Evolutionary conservation across 2,329 filamentous ascomycete genomes (phyloP).

Genomic region (Exophiala xenobiotica): DNA sequence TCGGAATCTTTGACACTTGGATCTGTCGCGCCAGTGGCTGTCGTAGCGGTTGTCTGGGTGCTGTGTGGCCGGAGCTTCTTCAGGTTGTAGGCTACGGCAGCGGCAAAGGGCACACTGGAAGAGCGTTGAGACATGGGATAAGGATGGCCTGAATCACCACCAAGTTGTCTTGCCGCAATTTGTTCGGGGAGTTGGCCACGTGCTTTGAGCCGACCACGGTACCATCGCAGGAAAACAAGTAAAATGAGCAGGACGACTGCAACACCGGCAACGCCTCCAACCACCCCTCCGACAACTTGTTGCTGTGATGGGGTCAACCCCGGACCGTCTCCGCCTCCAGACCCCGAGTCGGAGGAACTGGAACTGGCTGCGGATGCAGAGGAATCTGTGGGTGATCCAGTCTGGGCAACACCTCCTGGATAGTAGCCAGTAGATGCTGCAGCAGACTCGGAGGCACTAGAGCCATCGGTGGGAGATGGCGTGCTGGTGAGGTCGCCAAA

Average conservation of each 20-base stretch:
- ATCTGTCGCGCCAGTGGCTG: conserved; percentile 34
- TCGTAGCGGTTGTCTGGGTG: conserved; percentile 37
- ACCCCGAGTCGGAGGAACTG: conserved; percentile 18
- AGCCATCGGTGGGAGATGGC: conserved; percentile 4
- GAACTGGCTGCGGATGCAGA: conserved; percentile 21
- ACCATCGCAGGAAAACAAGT: conserved; percentile 54
- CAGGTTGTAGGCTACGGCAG: conserved; percentile 39
- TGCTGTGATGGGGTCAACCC: conserved; percentile 40
- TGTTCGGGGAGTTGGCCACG: conserved; percentile 32
- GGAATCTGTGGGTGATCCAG: conserved; percentile 16
- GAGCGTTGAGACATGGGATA: conserved; percentile 38
- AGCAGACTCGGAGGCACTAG: neutral
- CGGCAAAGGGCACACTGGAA: conserved; percentile 41
- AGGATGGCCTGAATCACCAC: conserved; percentile 14
- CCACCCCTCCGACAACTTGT: conserved; percentile 61
- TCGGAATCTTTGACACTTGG: conserved; percentile 36
- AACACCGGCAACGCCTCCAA: conserved; percentile 60
- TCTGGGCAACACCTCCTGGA: conserved; percentile 1
- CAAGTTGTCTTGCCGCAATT: conserved; percentile 27
- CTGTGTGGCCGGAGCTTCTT: conserved; percentile 37
- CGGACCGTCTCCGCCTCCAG: conserved; percentile 24
- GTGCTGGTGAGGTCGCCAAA: conserved; percentile 20
- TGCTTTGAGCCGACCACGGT: conserved; percentile 39
- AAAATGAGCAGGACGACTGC: conserved; percentile 52
- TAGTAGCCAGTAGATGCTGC: conserved; percentile 4